Base-by-base conservation (phyloP, 768 basidiomycete genomes). In the Rhodocollybia butyracea region DNA sequence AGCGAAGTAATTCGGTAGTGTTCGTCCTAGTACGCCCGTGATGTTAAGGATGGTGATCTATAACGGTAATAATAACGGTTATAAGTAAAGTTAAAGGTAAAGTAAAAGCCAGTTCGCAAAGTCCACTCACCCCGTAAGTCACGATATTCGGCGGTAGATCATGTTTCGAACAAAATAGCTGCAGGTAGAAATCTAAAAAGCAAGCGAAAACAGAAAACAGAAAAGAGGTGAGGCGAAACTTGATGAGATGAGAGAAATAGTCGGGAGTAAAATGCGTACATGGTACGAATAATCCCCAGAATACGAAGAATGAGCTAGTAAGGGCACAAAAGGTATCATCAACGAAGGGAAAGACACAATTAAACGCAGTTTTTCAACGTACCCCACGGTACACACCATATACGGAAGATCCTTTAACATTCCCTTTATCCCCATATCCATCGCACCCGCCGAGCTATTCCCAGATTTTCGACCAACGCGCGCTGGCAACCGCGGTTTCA, bases 231-330 rank as follows among this genome's bases (percentile, higher is more conserved):
- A 32, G 5, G 15, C 17, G 7, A 7, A 29, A 47, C 45, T n/a
- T 2, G 42, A 45, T 24, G 10, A 45, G 4, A 45, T 11, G 27
- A 8, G 11, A 27, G 10, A 46, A 29, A 31, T 27, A 19, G 22
- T 15, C 21, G 12, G 26, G 13, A 12, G 12, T 12, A 29, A 24
- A 10, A 27, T 3, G 42, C 51, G 15, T 42, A 53, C 51, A 54
- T 30, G 53, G 53, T 8, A 54, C 53, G 43, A 54, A 54, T 13
- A 54, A 39, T 6, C 53, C 53, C 53, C 53, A 54, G 43, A 54
- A 54, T 13, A 54, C 43, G 12, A 54, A 54, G 21, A 54, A 54
- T 26, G 53, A 54, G 17, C 53, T 54, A 34, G 15, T 6, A 26
- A 17, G 29, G 43, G n/a, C n/a, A n/a, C n/a, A n/a, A n/a, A n/a